phyloP scores from a whole-genome alignment of 768 basidiomycete genomes.

The Rhodotorula graminis region DNA sequence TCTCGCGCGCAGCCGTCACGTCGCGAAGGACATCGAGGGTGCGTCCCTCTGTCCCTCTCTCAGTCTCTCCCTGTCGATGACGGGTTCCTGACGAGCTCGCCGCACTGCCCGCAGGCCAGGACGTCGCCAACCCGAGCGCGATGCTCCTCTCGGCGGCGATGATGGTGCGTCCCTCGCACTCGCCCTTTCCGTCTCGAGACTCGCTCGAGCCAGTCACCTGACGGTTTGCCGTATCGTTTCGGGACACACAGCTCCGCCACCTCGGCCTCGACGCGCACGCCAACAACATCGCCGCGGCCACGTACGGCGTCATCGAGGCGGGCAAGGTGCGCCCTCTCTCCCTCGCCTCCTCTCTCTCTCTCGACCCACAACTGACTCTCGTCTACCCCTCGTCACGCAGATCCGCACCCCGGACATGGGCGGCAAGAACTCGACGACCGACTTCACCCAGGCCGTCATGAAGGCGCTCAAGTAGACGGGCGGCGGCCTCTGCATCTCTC shows the following conservation, averaged over 20 bases:
- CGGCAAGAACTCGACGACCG: slow-evolving; percentile 79
- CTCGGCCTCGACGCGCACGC: slow-evolving; percentile 74
- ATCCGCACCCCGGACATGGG: slow-evolving; percentile 83
- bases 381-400: neutral
- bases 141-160: slow-evolving; percentile 51
- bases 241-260: slow-evolving; percentile 41
- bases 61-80: neutral
- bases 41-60: neutral
- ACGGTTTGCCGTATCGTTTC: neutral
- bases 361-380: neutral
- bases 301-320: slow-evolving; percentile 84
- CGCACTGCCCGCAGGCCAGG: slow-evolving; percentile 43
- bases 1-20: slow-evolving; percentile 41
- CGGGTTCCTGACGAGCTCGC: neutral
- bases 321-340: slow-evolving; percentile 58
- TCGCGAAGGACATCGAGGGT: slow-evolving; percentile 43
- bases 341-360: neutral
- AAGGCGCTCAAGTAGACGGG: slow-evolving; percentile 13
- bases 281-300: slow-evolving; percentile 91
- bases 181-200: neutral
- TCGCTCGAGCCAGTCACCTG: neutral
- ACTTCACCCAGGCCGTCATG: slow-evolving; percentile 90
- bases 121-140: slow-evolving; percentile 52
- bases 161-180: slow-evolving; percentile 39
- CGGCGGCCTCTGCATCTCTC: neutral